Percentiles rank a stretch among this genome's conserved stretches.
Conservation (phyloP, 139 green algal species). For the Haematococcus lacustris region DNA sequence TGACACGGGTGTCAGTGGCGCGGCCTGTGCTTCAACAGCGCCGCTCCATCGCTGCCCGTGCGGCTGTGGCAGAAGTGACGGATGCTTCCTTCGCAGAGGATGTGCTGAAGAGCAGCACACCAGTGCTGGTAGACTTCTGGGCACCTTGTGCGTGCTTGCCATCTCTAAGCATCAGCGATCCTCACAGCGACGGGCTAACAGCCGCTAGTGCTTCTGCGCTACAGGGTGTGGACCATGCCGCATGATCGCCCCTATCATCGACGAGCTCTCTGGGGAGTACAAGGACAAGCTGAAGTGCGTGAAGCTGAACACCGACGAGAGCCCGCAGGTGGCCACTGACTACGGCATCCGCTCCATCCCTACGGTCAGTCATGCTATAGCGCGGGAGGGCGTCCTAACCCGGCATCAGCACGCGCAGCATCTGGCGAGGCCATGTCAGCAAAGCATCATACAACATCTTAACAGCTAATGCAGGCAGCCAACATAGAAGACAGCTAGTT, state of each 20-base stretch:
- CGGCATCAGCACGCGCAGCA: too few species aligned
- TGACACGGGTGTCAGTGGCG: too few species aligned
- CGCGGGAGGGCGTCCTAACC: too few species aligned
- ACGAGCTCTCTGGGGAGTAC: slow-evolving; percentile 80
- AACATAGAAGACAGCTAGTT: too few species aligned
- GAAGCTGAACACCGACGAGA: slow-evolving; percentile 96
- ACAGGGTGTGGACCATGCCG: slow-evolving; percentile 88
- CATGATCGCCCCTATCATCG: slow-evolving; percentile 88
- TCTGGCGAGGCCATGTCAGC: too few species aligned
- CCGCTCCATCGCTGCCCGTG: not conserved
- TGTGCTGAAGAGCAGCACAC: slow-evolving; percentile 15
- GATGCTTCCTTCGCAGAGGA: not conserved
- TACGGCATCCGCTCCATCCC: slow-evolving; percentile 95
- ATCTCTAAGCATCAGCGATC: not conserved
- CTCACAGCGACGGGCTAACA: not conserved
- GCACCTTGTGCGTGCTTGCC: slow-evolving; percentile 6
- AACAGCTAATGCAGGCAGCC: too few species aligned
- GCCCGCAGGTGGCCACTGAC: slow-evolving; percentile 83
- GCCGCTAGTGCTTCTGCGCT: not conserved
- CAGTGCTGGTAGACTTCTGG: slow-evolving; percentile 95
- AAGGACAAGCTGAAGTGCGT: slow-evolving; percentile 59
- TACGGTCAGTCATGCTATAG: slow-evolving; percentile 91
- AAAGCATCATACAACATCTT: too few species aligned
- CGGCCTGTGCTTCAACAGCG: too few species aligned
- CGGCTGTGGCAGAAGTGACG: not conserved